Evolutionary conservation across 2,329 filamentous ascomycete genomes (phyloP).

Genomic region (Dactylonectria estremocensis): DNA sequence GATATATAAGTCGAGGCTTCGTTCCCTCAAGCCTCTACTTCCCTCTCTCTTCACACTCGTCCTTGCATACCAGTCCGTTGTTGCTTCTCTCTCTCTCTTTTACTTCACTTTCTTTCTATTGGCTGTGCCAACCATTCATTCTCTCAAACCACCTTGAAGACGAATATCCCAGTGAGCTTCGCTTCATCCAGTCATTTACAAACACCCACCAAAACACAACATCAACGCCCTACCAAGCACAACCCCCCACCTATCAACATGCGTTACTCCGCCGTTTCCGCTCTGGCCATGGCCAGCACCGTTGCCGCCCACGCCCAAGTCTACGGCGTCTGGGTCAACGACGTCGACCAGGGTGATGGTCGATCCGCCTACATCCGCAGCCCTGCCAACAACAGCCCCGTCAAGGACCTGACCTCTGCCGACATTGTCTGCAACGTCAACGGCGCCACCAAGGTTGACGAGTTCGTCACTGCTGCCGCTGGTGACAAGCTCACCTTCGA

Average conservation of each 20-base stretch:
- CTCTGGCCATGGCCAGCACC: slow-evolving; percentile 56
- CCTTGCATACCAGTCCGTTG: slow-evolving; percentile 40
- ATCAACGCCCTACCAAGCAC: slow-evolving; percentile 21
- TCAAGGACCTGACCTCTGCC: slow-evolving; percentile 61
- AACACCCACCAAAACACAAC: slow-evolving; percentile 8
- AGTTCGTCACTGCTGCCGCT: slow-evolving; percentile 60
- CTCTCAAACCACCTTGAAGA: slow-evolving; percentile 41
- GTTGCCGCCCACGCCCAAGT: slow-evolving; percentile 63
- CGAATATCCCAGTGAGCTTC: slow-evolving; percentile 36
- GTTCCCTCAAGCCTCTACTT: slow-evolving; percentile 13
- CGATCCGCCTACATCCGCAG: slow-evolving; percentile 60
- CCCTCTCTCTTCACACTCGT: slow-evolving; percentile 41
- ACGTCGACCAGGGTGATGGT: slow-evolving; percentile 60
- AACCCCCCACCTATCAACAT: slow-evolving; percentile 48
- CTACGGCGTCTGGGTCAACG: slow-evolving; percentile 65
- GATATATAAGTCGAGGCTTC: slow-evolving; percentile 44
- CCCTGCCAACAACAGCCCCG: slow-evolving; percentile 60
- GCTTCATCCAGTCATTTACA: slow-evolving; percentile 45
- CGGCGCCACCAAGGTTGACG: slow-evolving; percentile 52
- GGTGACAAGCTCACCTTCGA: slow-evolving; percentile 65
- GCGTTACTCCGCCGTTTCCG: slow-evolving; percentile 53
- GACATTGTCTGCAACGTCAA: slow-evolving; percentile 63
- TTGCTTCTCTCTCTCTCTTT: slow-evolving; percentile 37
- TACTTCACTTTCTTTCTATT: slow-evolving; percentile 49
- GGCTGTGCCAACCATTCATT: slow-evolving; percentile 50